Percentiles rank a stretch among this genome's conserved stretches.
Conservation (phyloP, 2,329 filamentous ascomycete species). For the Coleophoma crateriformis region DNA sequence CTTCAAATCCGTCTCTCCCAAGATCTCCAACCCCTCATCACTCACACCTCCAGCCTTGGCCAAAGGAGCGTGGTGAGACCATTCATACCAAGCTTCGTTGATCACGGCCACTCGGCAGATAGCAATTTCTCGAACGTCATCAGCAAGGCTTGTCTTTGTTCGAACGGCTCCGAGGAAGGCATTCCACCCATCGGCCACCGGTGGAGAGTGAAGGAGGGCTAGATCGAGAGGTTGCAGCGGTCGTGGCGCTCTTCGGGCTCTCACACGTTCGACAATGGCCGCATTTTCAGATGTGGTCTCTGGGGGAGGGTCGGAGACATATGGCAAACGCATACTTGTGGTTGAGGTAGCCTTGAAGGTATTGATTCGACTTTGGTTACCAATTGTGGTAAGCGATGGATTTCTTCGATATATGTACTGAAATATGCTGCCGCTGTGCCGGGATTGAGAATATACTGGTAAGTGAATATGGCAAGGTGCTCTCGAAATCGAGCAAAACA, state of each 20-base stretch:
- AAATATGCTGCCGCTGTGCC: neutral
- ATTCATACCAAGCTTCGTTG: conserved; percentile 82
- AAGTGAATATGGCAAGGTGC: neutral
- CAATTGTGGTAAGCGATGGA: neutral
- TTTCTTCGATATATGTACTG: neutral
- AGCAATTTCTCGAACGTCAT: conserved; percentile 66
- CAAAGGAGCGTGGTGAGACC: conserved; percentile 70
- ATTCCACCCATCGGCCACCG: conserved; percentile 74
- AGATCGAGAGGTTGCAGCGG: conserved; percentile 72
- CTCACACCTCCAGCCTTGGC: conserved; percentile 24
- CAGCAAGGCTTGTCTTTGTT: conserved; percentile 42
- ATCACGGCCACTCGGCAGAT: conserved; percentile 77
- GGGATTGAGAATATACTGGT: neutral
- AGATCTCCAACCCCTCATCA: conserved; percentile 19
- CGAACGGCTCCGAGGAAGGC: conserved; percentile 59
- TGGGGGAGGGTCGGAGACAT: conserved; percentile 39
- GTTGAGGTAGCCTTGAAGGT: neutral
- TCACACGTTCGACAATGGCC: conserved; percentile 58
- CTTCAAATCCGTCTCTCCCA: conserved; percentile 21
- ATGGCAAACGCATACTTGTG: neutral
- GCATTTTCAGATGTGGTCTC: conserved; percentile 39
- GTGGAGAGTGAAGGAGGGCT: conserved; percentile 66
- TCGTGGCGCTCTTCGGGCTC: conserved; percentile 59
- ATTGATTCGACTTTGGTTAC: neutral
- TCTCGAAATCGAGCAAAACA: neutral